Base-by-base conservation (phyloP, 108 stramenopile genomes). In the Nitzschia sp. region DNA sequence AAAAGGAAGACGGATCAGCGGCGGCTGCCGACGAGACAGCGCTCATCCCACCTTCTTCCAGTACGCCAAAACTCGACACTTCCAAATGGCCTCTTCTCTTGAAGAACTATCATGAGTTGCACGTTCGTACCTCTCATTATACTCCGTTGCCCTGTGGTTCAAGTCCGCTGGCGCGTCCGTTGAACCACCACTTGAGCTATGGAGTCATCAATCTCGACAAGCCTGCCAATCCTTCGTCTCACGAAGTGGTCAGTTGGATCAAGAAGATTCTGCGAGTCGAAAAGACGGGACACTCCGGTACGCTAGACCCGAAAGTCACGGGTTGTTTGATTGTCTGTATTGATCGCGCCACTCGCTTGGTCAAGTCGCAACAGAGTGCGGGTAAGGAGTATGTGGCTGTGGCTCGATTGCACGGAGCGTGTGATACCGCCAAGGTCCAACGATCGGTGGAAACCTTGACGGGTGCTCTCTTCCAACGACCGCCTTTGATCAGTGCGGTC, bases 301-400 rank as follows among this genome's bases (percentile, higher is more conserved):
- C 99, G 21, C 90, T 99, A 38, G 99, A 99, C 80, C 99, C 99
- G 23, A 99, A 99, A 82, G 99, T 99, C 13, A 99, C 99, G 0
- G 99, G 99, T 22, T 99, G 99, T 82, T 80, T 99, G 46, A 99
- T 99, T 72, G 99, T 99, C n/a, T 99, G 99, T 77, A 86, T 99
- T 63, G 97, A 99, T 82, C 90, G 99, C 9, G 98, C 98, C 66
- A 99, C 99, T 13, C 90, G 99, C 22, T 75, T 99, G 30, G 99
- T 98, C 70, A 99, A 99, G 85, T 93, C 98, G 17, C 99, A 99
- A 79, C 99, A 99, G 76, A 75, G 76, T 26, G 99, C 99, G 1
- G 99, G 99, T 8, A 99, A 99, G 75, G 97, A 98, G 78, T 99
- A 99, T 81, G 85, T 99, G 8, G 96, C 93, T 38, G 91, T 99